phyloP scores from a whole-genome alignment of 192 early-diverging fungal genomes.

The Gryganskiella cystojenkinii region DNA sequence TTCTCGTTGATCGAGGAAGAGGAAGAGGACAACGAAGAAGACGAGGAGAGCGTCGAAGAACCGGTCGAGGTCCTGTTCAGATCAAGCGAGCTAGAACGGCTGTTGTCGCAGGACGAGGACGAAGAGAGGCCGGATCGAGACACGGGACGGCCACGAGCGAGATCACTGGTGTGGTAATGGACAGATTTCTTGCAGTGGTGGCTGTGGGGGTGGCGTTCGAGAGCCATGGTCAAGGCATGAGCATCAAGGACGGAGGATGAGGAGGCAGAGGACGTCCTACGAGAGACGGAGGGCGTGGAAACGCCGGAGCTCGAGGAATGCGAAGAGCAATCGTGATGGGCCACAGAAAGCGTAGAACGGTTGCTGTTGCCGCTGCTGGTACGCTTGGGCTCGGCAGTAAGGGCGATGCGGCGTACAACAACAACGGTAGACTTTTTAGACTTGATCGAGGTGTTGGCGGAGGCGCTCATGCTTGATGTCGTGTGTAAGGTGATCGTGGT shows the following conservation, averaged over 20 bases:
- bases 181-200: conserved; percentile 3
- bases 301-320: not conserved
- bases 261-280: conserved; percentile 1
- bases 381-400: conserved; percentile 20
- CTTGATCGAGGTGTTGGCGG: not conserved
- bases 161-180: conserved; percentile 23
- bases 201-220: conserved; percentile 1
- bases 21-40: not conserved
- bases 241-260: not conserved
- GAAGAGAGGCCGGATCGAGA: not conserved
- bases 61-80: not conserved
- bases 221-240: not conserved
- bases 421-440: conserved; percentile 25
- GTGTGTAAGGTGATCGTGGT: too few species aligned
- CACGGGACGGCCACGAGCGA: conserved; percentile 16
- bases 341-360: not conserved
- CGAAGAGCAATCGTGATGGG: not conserved
- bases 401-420: conserved; percentile 27
- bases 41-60: not conserved
- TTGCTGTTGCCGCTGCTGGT: not conserved
- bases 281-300: not conserved
- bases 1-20: not conserved
- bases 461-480: not conserved
- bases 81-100: not conserved
- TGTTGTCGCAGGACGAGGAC: not conserved